Evolutionary conservation across 2,329 filamentous ascomycete species (phyloP).

Genomic region (Albifimbria verrucaria): DNA sequence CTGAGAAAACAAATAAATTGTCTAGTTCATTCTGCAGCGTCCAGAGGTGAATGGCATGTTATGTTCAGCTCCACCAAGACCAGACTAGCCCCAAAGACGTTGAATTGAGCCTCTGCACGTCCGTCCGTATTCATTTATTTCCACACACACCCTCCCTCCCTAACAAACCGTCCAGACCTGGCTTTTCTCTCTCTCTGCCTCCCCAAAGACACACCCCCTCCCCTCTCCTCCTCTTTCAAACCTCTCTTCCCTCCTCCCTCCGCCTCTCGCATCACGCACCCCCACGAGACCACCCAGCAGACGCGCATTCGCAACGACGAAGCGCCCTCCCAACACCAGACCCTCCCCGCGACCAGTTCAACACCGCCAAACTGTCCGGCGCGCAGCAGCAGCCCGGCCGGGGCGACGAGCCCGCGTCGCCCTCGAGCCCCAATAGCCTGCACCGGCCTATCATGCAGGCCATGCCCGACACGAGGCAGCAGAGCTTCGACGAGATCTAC

Average conservation of each 20-base stretch:
- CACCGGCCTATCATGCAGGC: slow-evolving; percentile 60
- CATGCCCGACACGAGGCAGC: slow-evolving; percentile 73
- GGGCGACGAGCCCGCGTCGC: slow-evolving; percentile 26
- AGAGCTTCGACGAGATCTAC: slow-evolving; percentile 99
- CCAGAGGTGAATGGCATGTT: too few relatives aligned
- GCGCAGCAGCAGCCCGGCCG: slow-evolving; percentile 29
- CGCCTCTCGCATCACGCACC: neutral
- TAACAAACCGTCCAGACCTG: neutral
- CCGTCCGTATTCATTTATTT: neutral
- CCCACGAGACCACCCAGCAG: neutral
- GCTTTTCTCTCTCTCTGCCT: neutral
- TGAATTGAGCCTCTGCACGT: too few relatives aligned
- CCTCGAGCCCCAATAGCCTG: slow-evolving; percentile 31
- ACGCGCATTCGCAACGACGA: too few relatives aligned
- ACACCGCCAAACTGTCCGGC: slow-evolving; percentile 42
- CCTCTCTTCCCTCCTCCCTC: neutral
- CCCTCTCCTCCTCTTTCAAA: neutral
- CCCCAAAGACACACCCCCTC: neutral
- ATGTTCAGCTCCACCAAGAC: too few relatives aligned
- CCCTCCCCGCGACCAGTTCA: neutral
- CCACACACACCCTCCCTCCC: neutral
- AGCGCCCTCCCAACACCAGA: neutral
- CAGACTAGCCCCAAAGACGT: too few relatives aligned
- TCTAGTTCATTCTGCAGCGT: too few relatives aligned
- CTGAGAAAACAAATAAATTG: too few relatives aligned